Base-by-base conservation (phyloP, 192 early-diverging fungal species). In the Podila epicladia region DNA sequence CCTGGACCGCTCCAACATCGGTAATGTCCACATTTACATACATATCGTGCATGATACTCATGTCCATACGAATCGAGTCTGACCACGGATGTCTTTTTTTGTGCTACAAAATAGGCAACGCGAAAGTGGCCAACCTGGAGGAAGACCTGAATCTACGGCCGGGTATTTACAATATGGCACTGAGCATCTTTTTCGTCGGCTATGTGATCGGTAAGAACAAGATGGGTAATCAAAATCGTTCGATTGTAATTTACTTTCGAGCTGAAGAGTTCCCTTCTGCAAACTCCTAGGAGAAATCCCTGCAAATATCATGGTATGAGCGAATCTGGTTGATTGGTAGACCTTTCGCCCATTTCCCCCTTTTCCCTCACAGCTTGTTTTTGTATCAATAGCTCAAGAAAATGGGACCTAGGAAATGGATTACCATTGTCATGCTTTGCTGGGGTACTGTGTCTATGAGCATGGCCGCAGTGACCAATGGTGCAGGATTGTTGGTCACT, bases 121-220 rank as follows among this genome's bases (percentile, higher is more conserved):
- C 87, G 2, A 85, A 87, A 53, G 61, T 89, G 3, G 79, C 83
- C 5, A 73, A 68, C n/a, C 9, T 89, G 28, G 75, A 75, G 26
- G 55, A 51, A 19, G 82, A 88, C 49, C 50, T 89, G 28, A 72
- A 74, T 26, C 64, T 89, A 8, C 59, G 29, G 19, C 58, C 65
- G 12, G 71, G 58, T 59, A 70, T 83, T 9, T 91, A 88, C 64
- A 89, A 89, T 33, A 65, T 77, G 64, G 82, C 88, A 20, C 50
- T 92, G 3, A 87, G 89, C 38, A 83, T 87, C 35, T 91, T 91
- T 82, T 92, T 89, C 65, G 70, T 91, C 41, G 89, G 87, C 38
- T 86, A 86, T 64, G 77, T 86, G 72, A 73, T 49, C 9, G 64
- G 64, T 65, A 50, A 26, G 24, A 9, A 24, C 53, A 8, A 55